phyloP scores from a whole-genome alignment of 2,329 filamentous ascomycete genomes.

The Xylariaceae sp. region DNA sequence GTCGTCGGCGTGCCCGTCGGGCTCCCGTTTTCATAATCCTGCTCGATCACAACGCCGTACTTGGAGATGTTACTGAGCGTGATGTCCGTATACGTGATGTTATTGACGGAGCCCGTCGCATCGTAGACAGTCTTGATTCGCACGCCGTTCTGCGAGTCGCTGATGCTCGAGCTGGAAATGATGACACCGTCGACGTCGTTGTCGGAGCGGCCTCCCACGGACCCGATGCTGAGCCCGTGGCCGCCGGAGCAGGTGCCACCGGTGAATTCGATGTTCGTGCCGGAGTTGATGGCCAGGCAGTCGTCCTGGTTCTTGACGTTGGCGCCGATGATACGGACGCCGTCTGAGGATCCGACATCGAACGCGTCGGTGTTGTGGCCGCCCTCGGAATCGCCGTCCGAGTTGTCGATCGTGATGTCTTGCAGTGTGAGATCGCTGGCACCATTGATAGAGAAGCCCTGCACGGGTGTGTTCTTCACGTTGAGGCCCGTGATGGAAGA shows the following conservation, averaged over 20 bases:
- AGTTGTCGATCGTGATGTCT: slow-evolving; percentile 53
- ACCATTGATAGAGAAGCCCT: slow-evolving; percentile 43
- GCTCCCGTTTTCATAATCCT: slow-evolving; percentile 48
- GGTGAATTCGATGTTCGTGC: slow-evolving; percentile 33
- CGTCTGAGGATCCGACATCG: slow-evolving; percentile 41
- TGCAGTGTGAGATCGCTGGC: slow-evolving; percentile 41
- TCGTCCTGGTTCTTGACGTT: slow-evolving; percentile 56
- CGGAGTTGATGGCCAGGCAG: slow-evolving; percentile 55
- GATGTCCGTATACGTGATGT: slow-evolving; percentile 51
- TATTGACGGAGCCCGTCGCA: slow-evolving; percentile 46
- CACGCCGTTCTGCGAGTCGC: slow-evolving; percentile 49
- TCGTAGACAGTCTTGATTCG: slow-evolving; percentile 54
- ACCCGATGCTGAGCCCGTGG: slow-evolving; percentile 57
- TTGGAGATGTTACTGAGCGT: slow-evolving; percentile 43
- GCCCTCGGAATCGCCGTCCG: slow-evolving; percentile 41
- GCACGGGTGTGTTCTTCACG: slow-evolving; percentile 51
- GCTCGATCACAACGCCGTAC: slow-evolving; percentile 55
- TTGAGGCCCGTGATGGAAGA: slow-evolving; percentile 47
- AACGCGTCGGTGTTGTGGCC: slow-evolving; percentile 54
- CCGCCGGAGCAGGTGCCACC: slow-evolving; percentile 44
- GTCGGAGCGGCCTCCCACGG: slow-evolving; percentile 50
- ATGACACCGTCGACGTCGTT: slow-evolving; percentile 51
- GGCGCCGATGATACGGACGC: slow-evolving; percentile 46
- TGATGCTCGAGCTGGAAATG: slow-evolving; percentile 43
- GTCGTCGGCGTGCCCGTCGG: slow-evolving; percentile 37